Conservation (phyloP, 768 basidiomycete genomes). For the Xerocomellus chrysenteron region DNA sequence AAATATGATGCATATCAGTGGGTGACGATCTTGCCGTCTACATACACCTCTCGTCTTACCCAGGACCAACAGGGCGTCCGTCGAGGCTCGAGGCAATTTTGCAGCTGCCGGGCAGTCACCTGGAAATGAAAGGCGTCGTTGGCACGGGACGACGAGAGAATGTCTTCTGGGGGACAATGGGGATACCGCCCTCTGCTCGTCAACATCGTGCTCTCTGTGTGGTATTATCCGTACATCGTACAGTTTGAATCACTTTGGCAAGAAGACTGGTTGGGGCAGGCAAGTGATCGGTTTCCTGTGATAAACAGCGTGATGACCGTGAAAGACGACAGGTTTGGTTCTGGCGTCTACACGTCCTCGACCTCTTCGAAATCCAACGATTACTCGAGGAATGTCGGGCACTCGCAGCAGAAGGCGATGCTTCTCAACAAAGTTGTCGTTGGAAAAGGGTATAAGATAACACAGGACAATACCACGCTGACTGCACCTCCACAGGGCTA, state of each 20-base stretch:
- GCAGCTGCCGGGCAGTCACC: constrained; percentile 49
- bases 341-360: constrained; percentile 72
- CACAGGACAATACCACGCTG: constrained; percentile 53
- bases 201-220: constrained; percentile 59
- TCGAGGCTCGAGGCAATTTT: constrained; percentile 64
- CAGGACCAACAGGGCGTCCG: constrained; percentile 40
- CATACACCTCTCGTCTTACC: not conserved
- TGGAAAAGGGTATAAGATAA: constrained; percentile 66
- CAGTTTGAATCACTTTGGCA: constrained; percentile 60
- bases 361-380: constrained; percentile 81
- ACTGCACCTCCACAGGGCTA: constrained; percentile 61
- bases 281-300: constrained; percentile 21
- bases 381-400: constrained; percentile 59
- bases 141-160: constrained; percentile 71
- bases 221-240: constrained; percentile 64
- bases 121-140: constrained; percentile 72
- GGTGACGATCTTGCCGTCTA: constrained; percentile 7
- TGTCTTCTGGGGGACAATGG: constrained; percentile 67
- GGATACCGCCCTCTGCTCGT: constrained; percentile 48
- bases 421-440: constrained; percentile 75
- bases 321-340: constrained; percentile 52
- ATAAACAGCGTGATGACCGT: constrained; percentile 2
- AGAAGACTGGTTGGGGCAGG: constrained; percentile 75
- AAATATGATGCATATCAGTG: constrained; percentile 65
- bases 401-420: constrained; percentile 59